phyloP scores from a whole-genome alignment of 441 rosid species.

The Erodium trifolium region DNA sequence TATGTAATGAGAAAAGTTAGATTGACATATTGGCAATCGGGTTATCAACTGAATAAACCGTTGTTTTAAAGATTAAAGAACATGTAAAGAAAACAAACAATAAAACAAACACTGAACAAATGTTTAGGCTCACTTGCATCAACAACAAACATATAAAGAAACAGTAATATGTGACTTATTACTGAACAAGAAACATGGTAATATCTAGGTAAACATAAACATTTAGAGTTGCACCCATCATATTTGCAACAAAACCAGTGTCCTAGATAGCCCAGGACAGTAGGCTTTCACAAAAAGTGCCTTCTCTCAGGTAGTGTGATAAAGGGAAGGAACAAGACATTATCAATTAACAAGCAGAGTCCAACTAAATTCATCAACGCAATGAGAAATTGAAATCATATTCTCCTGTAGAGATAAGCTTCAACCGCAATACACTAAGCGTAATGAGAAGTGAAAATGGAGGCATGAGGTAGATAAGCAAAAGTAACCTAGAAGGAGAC shows the following conservation, averaged over 20 bases:
- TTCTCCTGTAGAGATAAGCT: neutral
- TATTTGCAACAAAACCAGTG: neutral
- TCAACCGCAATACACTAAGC: neutral
- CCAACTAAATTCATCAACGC: neutral
- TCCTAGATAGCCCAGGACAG: neutral
- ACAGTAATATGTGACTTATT: too few species aligned
- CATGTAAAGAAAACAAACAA: too few species aligned
- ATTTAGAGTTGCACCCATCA: neutral
- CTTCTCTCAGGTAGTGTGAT: neutral
- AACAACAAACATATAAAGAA: too few species aligned
- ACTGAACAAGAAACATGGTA: too few species aligned
- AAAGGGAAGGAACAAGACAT: neutral
- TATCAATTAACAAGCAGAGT: neutral
- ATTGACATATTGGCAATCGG: neutral
- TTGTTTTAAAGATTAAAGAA: neutral
- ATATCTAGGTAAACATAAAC: neutral
- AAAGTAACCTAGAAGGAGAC: slow-evolving; percentile 67
- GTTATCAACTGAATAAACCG: neutral
- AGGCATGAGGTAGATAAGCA: neutral
- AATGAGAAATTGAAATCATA: neutral
- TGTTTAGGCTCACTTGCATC: too few species aligned
- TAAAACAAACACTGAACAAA: too few species aligned
- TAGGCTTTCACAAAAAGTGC: neutral
- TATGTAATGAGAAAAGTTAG: neutral
- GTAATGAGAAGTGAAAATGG: too few species aligned